Evolutionary conservation across 2,329 filamentous ascomycete species (phyloP).

Genomic region (Sphaceloma murrayae): DNA sequence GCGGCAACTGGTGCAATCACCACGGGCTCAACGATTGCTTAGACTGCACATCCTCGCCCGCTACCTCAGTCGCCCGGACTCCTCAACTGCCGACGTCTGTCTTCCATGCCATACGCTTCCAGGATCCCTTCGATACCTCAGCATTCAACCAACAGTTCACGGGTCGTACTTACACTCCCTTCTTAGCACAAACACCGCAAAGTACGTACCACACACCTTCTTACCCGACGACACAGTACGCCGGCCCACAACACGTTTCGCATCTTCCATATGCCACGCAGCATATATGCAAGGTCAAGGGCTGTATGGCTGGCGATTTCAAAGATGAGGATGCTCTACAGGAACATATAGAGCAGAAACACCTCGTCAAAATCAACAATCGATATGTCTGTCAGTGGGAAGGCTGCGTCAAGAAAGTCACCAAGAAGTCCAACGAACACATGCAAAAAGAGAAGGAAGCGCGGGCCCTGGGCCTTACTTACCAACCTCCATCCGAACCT

Average conservation of each 20-base stretch:
- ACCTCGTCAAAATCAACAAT: slow-evolving; percentile 13
- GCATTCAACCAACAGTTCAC: slow-evolving; percentile 5
- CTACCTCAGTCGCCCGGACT: slow-evolving; percentile 7
- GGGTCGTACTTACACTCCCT: slow-evolving; percentile 1
- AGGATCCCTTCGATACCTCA: background rate
- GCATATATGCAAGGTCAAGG: slow-evolving; percentile 14
- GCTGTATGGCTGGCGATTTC: slow-evolving; percentile 14
- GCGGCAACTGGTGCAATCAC: slow-evolving; percentile 12
- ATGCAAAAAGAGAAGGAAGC: slow-evolving; percentile 16
- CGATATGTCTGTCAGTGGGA: slow-evolving; percentile 16
- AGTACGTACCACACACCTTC: background rate
- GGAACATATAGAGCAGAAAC: slow-evolving; percentile 12
- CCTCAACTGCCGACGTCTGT: slow-evolving; percentile 6
- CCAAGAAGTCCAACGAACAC: slow-evolving; percentile 16
- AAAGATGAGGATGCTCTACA: slow-evolving; percentile 15
- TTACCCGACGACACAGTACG: slow-evolving; percentile 4
- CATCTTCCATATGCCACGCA: background rate
- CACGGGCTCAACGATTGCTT: slow-evolving; percentile 14
- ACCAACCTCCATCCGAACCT: slow-evolving; percentile 10
- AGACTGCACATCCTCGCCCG: slow-evolving; percentile 12
- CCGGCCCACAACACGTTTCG: background rate
- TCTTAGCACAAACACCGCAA: slow-evolving; percentile 3
- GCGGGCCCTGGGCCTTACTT: slow-evolving; percentile 8
- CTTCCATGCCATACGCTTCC: background rate
- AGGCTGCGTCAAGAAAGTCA: slow-evolving; percentile 15